Evolutionary conservation across 768 basidiomycete genomes (phyloP), one percentile per base, ranked within the genome.

Genomic region (Agrocybe pediades): DNA sequence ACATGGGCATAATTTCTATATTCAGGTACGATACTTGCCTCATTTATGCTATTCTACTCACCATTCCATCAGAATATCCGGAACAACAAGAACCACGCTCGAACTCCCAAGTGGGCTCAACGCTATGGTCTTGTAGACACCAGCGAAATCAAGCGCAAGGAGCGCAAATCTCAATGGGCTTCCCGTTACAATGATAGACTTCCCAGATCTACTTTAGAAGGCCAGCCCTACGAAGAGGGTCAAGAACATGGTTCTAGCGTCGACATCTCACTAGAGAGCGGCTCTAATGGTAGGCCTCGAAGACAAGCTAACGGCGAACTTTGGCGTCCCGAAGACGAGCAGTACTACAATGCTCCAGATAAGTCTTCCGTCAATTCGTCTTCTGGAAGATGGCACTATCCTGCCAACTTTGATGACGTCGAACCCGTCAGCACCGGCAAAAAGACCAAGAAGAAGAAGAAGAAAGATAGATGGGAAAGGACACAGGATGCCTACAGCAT

Each of bases 71-170:
- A 98, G 87, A 97, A 97, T 71, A 86, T 98, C 59, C 80, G 95
- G 52, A 98, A 97, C 74, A 98, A 98, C 78, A 92, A 95, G 78
- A 95, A 85, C 62, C 83, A 90, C 66, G 78, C 81, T 13, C 86
- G 95, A 41, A 97, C 95, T n/a, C 95, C 95, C 17, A 95, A 97
- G 71, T 98, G 95, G 95, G 88, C 88, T 0, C 78, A 90, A 70
- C 83, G 88, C 58, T 92, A 92, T 68, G 95, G 95, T 33, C 88
- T 98, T 41, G 85, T 98, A 57, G 85, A 94, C 68, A 86, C 83
- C 20, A 76, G 85, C 29, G 85, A 88, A 60, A 86, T 90, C 65
- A 79, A 83, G 61, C 88, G 94, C 64, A 86, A 88, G 51, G 81
- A 87, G 64, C 82, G 79, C 55, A 89, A 88, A 67, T 91, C 87